phyloP scores from a whole-genome alignment of 2,329 filamentous ascomycete genomes.

The Fusarium sp. region DNA sequence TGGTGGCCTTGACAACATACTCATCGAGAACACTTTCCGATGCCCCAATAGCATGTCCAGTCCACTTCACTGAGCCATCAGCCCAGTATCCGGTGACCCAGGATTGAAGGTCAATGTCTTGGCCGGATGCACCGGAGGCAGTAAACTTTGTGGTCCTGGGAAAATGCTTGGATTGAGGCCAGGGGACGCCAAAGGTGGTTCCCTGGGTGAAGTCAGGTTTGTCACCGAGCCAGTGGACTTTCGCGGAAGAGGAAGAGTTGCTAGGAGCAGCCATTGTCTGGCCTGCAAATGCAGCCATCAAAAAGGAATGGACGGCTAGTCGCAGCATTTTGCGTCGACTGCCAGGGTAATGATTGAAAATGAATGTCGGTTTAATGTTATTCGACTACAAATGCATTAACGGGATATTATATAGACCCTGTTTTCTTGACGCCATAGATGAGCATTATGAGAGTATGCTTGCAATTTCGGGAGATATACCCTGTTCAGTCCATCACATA shows the following conservation, averaged over 20 bases:
- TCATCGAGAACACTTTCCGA: slow-evolving; percentile 56
- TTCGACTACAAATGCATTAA: not conserved
- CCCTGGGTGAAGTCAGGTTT: slow-evolving; percentile 54
- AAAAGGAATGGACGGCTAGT: slow-evolving; percentile 42
- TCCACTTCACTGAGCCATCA: slow-evolving; percentile 73
- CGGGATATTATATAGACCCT: slow-evolving; percentile 15
- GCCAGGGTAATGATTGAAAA: slow-evolving; percentile 2
- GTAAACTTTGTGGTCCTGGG: slow-evolving; percentile 56
- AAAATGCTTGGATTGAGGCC: slow-evolving; percentile 57
- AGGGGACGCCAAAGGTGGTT: slow-evolving; percentile 61
- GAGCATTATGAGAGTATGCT: slow-evolving; percentile 30
- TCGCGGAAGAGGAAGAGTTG: slow-evolving; percentile 43
- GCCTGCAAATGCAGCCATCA: slow-evolving; percentile 28
- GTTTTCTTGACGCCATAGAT: slow-evolving; percentile 26
- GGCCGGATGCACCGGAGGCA: slow-evolving; percentile 44
- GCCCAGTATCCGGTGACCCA: slow-evolving; percentile 72
- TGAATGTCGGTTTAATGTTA: not conserved
- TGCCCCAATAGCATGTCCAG: slow-evolving; percentile 66
- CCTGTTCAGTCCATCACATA: slow-evolving; percentile 24
- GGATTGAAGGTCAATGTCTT: slow-evolving; percentile 56
- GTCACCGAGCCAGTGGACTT: slow-evolving; percentile 58
- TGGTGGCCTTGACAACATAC: slow-evolving; percentile 55
- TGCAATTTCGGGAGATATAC: slow-evolving; percentile 38
- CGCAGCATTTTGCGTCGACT: slow-evolving; percentile 39
- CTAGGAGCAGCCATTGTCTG: slow-evolving; percentile 29